These are phyloP conservation scores for Ampelocalamus luodianensis DNA, from an alignment of 176 grass and related monocot species.

Conservation along the genomic window DNA sequence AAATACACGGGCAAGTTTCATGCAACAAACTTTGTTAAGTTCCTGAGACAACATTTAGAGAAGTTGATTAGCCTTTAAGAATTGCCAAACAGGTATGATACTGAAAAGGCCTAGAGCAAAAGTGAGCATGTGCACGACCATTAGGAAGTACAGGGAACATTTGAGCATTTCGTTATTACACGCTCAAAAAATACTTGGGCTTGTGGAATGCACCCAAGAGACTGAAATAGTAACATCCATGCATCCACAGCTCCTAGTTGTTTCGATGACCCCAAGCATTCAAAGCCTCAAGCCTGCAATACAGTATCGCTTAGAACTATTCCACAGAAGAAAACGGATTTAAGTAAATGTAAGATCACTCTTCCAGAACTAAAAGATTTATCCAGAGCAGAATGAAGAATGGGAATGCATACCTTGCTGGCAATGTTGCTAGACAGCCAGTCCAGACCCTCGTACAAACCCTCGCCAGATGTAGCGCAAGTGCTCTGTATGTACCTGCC, in stretches of 20 bases:
- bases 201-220: background rate
- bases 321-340: background rate
- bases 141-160: background rate
- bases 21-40: background rate
- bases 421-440: conserved; percentile 2
- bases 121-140: background rate
- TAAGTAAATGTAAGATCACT: background rate
- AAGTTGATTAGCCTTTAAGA: background rate
- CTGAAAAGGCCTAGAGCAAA: background rate
- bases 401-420: background rate
- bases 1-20: background rate
- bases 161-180: background rate
- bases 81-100: background rate
- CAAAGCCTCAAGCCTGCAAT: conserved; percentile 9
- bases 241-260: background rate
- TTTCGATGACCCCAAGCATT: background rate
- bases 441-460: background rate
- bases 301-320: background rate
- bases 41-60: background rate
- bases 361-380: background rate
- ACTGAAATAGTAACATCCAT: background rate
- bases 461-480: background rate
- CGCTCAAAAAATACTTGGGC: background rate
- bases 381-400: background rate
- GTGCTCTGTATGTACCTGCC: conserved; percentile 19